Base-by-base conservation (phyloP, 116 monocot genomes). In the Trichopus zeylanicus region DNA sequence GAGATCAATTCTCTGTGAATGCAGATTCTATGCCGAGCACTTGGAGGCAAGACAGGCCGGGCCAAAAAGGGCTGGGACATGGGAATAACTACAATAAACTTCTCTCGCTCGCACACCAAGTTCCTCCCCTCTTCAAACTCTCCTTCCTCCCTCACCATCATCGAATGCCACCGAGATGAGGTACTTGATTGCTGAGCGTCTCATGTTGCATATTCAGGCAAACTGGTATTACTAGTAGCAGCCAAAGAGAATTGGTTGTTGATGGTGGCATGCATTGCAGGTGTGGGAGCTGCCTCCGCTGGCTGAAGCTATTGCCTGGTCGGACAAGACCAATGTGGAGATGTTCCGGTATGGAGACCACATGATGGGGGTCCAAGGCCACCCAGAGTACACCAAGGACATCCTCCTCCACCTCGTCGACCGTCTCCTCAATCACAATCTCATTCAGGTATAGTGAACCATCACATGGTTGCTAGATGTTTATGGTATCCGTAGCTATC, bases 21-120 rank as follows among this genome's bases (percentile, higher is more conserved):
- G n/a, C 63, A 91, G 91, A 71, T 91, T 15, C 31, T 91, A 33
- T 57, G 87, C 56, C 71, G 87, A 20, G 91, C 91, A 23, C 42
- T 91, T 53, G 91, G 91, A 10, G 91, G 91, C 18, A 83, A 73
- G 62, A 81, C 70, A 0, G 83, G 83, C 10, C 52, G 81, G 18
- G 68, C 83, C 4, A 37, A 4, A 2, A 78, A 63, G 7, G 91
- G 80, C 12, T 91, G 91, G 91, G 86, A 86, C 55, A 61, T 87
- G 23, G 91, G 91, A 15, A 62, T 86, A 20, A 82, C 73, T 4
- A 67, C 77, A 46, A 27, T 86, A 59, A 75, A 83, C 59, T 66
- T 80, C 21, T 68, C 74, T 22, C 51, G 27, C n/a, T 63, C 63
- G 5, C 5, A 62, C 6, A 30, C 28, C 30, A 63, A 65, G 49